Base-by-base conservation (phyloP, 2,329 filamentous ascomycete species). In the Pestalotiopsis sp. region DNA sequence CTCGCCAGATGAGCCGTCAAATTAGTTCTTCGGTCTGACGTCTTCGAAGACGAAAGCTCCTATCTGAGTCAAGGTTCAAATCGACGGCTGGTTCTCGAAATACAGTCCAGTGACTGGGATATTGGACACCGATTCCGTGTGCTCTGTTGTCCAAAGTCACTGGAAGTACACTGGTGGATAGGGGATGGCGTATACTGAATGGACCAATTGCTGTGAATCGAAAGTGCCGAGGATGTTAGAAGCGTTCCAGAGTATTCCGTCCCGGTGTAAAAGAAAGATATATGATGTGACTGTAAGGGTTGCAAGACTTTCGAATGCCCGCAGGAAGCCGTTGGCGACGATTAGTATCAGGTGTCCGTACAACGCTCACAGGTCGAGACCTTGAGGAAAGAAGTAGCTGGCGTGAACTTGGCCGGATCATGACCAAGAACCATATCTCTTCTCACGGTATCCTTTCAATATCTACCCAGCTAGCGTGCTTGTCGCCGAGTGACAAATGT, bases 121-220 rank as follows among this genome's bases (percentile, higher is more conserved):
- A 20, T n/a, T n/a, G 45, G 14, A 23, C 20, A 20, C 20, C 45
- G 4, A 17, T 52, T 52, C 20, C 45, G 4, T n/a, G 52, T 45
- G 11, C 9, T 25, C 23, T 23, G 23, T 41, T 56, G 56, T n/a
- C 9, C 6, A 67, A 45, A 23, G n/a, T 67, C 36, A 56, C 31
- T 12, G 9, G 61, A 20, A 27, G 61, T 27, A 52, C 12, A 67
- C 17, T 14, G 25, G 7, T 25, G 20, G 7, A 4, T 4, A 25
- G 56, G 65, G 36, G 56, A 67, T 14, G 65, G 58, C 60, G 65
- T 60, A 67, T 56, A 67, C 31, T 27, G 39, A 25, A 45, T 4
- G 12, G 39, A 56, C 23, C 36, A 52, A 31, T 45, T 14, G 56
- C 20, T 67, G 49, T 36, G 45, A 31, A 25, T 20, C 7, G 9